Evolutionary conservation across 768 basidiomycete genomes (phyloP).

Genomic region (Suillus discolor): DNA sequence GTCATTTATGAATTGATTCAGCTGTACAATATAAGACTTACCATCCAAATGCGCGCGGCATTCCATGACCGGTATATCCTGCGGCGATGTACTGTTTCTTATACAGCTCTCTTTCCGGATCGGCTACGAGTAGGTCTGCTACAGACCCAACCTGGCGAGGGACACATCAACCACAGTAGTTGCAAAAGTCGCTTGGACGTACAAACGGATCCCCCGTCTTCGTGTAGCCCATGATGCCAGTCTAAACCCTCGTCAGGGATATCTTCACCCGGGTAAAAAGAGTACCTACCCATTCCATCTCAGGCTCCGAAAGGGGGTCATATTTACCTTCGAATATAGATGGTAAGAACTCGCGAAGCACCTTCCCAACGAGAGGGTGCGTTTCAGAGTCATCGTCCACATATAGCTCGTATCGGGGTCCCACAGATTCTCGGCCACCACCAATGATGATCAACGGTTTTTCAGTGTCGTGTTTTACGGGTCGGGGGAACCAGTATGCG

Average conservation of each 20-base stretch:
- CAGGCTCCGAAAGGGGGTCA: constrained; percentile 41
- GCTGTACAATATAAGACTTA: constrained; percentile 6
- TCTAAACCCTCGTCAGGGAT: constrained; percentile 41
- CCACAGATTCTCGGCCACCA: constrained; percentile 55
- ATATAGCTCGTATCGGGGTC: constrained; percentile 49
- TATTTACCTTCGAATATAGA: constrained; percentile 57
- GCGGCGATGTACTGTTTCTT: constrained; percentile 68
- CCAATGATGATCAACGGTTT: constrained; percentile 72
- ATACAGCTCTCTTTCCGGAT: constrained; percentile 17
- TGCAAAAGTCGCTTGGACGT: constrained; percentile 25
- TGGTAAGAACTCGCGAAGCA: constrained; percentile 63
- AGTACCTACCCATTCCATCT: constrained; percentile 78
- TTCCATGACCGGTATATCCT: constrained; percentile 74
- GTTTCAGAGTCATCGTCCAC: constrained; percentile 60
- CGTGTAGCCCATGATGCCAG: constrained; percentile 83
- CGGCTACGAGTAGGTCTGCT: not conserved
- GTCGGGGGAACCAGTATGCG: constrained; percentile 87
- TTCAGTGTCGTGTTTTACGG: constrained; percentile 32
- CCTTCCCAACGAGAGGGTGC: constrained; percentile 47
- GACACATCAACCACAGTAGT: not conserved
- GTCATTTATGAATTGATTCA: not conserved
- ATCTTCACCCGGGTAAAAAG: not conserved
- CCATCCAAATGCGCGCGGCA: constrained; percentile 73
- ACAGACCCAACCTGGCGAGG: constrained; percentile 8
- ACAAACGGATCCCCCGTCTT: constrained; percentile 66